These are phyloP conservation scores for Mortierella sp. DNA, from an alignment of 371 early-diverging fungal species.

Conservation along the genomic window DNA sequence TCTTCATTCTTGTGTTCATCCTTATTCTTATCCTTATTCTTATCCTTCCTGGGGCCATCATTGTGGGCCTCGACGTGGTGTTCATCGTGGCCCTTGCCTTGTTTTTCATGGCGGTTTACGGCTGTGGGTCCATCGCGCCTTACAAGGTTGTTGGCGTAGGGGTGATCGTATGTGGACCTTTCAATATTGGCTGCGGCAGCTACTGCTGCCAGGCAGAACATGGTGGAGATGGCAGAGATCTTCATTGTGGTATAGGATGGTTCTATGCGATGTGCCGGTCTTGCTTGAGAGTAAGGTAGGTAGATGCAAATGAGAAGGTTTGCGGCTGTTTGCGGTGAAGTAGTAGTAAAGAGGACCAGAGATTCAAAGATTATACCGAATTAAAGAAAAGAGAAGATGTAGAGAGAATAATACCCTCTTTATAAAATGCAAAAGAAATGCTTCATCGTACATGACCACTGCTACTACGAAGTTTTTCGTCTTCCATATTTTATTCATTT, in stretches of 20 bases:
- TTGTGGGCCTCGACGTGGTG: conserved; percentile 13
- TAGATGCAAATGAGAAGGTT: not conserved
- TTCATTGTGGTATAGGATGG: conserved; percentile 27
- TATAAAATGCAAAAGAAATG: conserved; percentile 1
- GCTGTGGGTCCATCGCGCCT: conserved; percentile 5
- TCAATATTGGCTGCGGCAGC: conserved; percentile 5
- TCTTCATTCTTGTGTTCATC: not conserved
- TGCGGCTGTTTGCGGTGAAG: not conserved
- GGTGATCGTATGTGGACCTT: conserved; percentile 3
- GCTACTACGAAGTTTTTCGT: not conserved
- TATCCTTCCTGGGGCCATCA: conserved; percentile 5
- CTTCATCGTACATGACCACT: conserved; percentile 1
- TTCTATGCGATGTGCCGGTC: not conserved
- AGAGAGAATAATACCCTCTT: not conserved
- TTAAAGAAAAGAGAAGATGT: not conserved
- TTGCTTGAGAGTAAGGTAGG: too few relatives aligned
- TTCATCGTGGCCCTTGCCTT: not conserved
- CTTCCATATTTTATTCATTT: conserved; percentile 1
- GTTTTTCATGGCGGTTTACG: not conserved
- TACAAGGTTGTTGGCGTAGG: not conserved
- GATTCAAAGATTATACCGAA: not conserved
- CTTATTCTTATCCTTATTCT: conserved; percentile 2
- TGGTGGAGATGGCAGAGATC: conserved; percentile 26
- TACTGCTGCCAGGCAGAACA: conserved; percentile 28
- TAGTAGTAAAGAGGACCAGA: not conserved